Percentiles rank a stretch among this genome's conserved stretches.
Evolutionary conservation across 2,329 filamentous ascomycete genomes (phyloP).

Genomic region (Sporothrix brunneoviolacea): DNA sequence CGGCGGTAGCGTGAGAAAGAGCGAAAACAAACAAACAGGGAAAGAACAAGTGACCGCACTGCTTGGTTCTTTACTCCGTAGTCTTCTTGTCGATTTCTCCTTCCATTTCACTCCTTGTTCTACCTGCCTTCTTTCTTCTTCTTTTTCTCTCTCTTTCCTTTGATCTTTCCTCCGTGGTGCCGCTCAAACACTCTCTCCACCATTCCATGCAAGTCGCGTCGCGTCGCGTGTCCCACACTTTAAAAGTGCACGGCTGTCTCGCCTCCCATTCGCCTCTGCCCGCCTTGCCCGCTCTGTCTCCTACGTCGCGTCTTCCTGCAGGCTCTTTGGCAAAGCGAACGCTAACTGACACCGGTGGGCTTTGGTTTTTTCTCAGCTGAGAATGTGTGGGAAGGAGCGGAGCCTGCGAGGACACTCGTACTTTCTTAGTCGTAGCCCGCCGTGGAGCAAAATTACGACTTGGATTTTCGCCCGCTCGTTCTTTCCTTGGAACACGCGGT

Average conservation of each 20-base stretch:
- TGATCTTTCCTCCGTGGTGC: not conserved
- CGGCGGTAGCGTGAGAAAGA: too few species aligned
- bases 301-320: slow-evolving; percentile 7
- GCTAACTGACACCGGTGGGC: not conserved
- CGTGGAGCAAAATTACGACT: too few species aligned
- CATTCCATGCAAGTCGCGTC: slow-evolving; percentile 13
- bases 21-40: too few species aligned
- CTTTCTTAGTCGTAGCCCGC: too few species aligned
- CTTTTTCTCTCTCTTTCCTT: not conserved
- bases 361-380: not conserved
- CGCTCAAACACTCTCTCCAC: not conserved
- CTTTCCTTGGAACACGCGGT: too few species aligned
- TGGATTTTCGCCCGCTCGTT: too few species aligned
- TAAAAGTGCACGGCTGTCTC: not conserved
- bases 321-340: slow-evolving; percentile 8
- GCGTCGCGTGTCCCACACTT: slow-evolving; percentile 15
- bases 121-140: not conserved
- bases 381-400: not conserved
- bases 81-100: too few species aligned
- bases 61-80: too few species aligned
- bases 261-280: not conserved
- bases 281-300: not conserved
- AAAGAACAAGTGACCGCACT: too few species aligned
- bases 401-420: too few species aligned
- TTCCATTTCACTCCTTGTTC: too few species aligned